A percentile compares a stretch with the other conserved stretches of the same genome.
phyloP scores from a whole-genome alignment of 768 basidiomycete genomes.

The Crepidotus variabilis region DNA sequence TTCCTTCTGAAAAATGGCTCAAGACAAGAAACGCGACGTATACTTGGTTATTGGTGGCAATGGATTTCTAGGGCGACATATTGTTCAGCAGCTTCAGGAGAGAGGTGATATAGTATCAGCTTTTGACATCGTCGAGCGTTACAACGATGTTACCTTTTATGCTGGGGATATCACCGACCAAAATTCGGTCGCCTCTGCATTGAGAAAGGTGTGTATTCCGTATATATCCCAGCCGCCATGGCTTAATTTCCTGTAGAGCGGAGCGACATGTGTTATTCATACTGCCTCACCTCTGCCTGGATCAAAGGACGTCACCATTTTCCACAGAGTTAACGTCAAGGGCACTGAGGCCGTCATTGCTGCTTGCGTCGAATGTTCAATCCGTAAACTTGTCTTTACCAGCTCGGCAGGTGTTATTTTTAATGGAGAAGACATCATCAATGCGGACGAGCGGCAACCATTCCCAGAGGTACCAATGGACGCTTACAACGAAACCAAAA shows the following conservation, averaged over 20 bases:
- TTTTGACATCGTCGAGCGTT: conserved; percentile 90
- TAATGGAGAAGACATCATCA: conserved; percentile 74
- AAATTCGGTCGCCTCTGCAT: conserved; percentile 63
- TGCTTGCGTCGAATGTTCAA: conserved; percentile 67
- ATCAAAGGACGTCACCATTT: conserved; percentile 62
- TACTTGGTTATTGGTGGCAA: conserved; percentile 95
- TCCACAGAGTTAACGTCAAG: conserved; percentile 91
- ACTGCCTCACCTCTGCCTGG: conserved; percentile 83
- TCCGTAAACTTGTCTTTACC: conserved; percentile 90
- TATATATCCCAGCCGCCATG: background rate
- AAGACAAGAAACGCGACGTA: conserved; percentile 46
- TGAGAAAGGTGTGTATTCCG: conserved; percentile 61
- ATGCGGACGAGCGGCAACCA: conserved; percentile 84
- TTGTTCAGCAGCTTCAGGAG: conserved; percentile 80
- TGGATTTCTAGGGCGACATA: conserved; percentile 87
- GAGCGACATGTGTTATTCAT: conserved; percentile 90
- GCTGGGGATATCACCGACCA: conserved; percentile 85
- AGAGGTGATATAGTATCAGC: conserved; percentile 80
- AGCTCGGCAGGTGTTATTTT: conserved; percentile 91
- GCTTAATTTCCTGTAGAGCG: conserved; percentile 44
- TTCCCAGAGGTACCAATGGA: conserved; percentile 75
- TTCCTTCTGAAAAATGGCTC: conserved; percentile 15
- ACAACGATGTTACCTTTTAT: conserved; percentile 85
- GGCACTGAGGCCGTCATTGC: conserved; percentile 85
- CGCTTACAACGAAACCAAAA: conserved; percentile 94